A percentile compares a stretch with the other conserved stretches of the same genome.
Conservation (phyloP, 371 early-diverging fungal species). For the Apophysomyces sp. region DNA sequence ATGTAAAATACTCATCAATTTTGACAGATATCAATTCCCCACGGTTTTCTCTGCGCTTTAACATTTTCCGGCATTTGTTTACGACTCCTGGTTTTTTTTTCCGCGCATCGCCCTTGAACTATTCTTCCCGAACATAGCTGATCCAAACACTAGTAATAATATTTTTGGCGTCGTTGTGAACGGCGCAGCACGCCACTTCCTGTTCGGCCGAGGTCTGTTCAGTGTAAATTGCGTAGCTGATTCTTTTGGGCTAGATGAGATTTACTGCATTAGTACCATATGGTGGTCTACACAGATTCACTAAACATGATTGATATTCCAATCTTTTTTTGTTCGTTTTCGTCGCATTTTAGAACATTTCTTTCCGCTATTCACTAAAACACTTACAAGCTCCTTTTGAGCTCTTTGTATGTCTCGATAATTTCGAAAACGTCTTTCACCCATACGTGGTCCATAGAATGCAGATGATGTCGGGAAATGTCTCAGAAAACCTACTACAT, state of each 20-base stretch:
- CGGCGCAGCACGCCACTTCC: neutral
- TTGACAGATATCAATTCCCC: neutral
- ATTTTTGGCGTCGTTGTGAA: neutral
- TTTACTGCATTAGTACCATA: neutral
- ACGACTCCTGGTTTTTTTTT: neutral
- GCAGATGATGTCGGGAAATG: too few species aligned
- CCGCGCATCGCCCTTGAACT: neutral
- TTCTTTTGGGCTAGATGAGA: neutral
- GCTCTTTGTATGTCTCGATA: neutral
- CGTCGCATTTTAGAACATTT: neutral
- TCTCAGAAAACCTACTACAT: too few species aligned
- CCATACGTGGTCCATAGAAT: too few species aligned
- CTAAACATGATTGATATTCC: neutral
- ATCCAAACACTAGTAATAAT: neutral
- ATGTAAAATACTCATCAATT: conserved; percentile 3
- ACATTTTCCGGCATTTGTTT: neutral
- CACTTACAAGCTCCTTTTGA: neutral
- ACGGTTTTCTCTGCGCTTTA: neutral
- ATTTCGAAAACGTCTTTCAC: too few species aligned
- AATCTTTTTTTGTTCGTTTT: neutral
- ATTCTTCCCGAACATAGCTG: neutral
- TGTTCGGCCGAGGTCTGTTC: neutral
- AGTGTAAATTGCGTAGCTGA: neutral
- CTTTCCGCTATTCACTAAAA: neutral
- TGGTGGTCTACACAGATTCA: neutral